Evolutionary conservation across 1,284 basidiomycete species (phyloP).

Genomic region (Microbotryum lychnidis-dioicae): DNA sequence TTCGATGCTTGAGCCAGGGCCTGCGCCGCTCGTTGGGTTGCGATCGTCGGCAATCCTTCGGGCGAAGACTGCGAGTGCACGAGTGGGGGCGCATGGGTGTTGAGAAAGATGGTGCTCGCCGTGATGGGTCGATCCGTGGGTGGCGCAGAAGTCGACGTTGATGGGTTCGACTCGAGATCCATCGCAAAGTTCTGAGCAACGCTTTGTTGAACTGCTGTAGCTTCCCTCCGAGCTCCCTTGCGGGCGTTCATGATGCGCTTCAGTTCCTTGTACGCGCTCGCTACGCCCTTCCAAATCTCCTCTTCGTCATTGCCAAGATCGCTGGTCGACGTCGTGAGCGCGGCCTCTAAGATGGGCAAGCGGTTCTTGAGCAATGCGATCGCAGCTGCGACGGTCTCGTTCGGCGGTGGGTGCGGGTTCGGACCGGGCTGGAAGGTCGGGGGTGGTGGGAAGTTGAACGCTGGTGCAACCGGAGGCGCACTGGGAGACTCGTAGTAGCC

Average conservation of each 20-base stretch:
- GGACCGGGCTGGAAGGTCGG: not conserved
- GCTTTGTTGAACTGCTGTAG: not conserved
- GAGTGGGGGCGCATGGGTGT: slow-evolving; percentile 11
- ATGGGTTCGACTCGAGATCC: slow-evolving; percentile 26
- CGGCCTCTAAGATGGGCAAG: slow-evolving; percentile 29
- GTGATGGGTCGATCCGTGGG: not conserved
- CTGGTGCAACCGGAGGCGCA: not conserved
- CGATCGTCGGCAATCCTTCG: slow-evolving; percentile 3
- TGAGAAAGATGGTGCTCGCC: slow-evolving; percentile 1
- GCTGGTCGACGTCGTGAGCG: slow-evolving; percentile 17
- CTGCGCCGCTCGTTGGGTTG: no score
- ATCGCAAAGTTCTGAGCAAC: slow-evolving; percentile 8
- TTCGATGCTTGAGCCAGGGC: no score
- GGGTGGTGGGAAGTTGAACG: not conserved
- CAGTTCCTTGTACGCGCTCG: slow-evolving; percentile 27
- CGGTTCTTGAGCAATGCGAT: slow-evolving; percentile 26
- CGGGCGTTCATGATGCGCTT: slow-evolving; percentile 23
- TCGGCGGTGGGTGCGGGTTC: not conserved
- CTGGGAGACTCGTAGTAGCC: no score
- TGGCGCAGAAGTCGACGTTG: slow-evolving; percentile 3
- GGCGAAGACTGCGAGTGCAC: slow-evolving; percentile 23
- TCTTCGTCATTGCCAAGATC: slow-evolving; percentile 30
- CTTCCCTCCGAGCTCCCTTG: slow-evolving; percentile 8
- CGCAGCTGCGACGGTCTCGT: slow-evolving; percentile 11
- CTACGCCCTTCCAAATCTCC: slow-evolving; percentile 32